Conservation (phyloP, 2,329 filamentous ascomycete species). For the Cladosporium sp. region DNA sequence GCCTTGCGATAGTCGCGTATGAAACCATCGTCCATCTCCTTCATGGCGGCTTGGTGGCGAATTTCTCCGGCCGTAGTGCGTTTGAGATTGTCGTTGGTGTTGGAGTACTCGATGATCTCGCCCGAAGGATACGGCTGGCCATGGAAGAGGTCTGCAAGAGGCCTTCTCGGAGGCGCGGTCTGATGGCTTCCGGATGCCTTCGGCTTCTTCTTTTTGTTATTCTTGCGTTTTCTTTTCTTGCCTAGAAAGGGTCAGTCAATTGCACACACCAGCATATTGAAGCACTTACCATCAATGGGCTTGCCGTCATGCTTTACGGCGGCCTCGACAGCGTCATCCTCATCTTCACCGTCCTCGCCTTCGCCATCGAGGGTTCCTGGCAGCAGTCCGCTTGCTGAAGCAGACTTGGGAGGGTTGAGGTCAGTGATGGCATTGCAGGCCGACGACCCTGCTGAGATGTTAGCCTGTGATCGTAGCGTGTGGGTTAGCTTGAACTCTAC, state of each 20-base stretch:
- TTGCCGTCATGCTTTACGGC: conserved; percentile 19
- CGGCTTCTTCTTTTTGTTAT: conserved; percentile 69
- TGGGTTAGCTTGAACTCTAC: not conserved
- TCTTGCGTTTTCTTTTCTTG: conserved; percentile 27
- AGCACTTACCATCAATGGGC: conserved; percentile 6
- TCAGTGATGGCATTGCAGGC: conserved; percentile 31
- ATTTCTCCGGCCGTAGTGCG: conserved; percentile 85
- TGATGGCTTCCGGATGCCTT: conserved; percentile 71
- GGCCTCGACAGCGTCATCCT: conserved; percentile 17
- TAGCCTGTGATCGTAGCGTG: not conserved
- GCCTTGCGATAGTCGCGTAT: conserved; percentile 78
- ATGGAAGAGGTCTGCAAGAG: conserved; percentile 73
- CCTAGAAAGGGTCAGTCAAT: conserved; percentile 23
- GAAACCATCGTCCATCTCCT: conserved; percentile 79
- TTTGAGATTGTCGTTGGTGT: conserved; percentile 70
- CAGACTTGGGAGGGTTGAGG: conserved; percentile 40
- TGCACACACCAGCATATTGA: not conserved
- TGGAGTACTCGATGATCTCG: conserved; percentile 71
- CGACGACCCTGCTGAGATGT: conserved; percentile 33
- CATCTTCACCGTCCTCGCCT: conserved; percentile 35
- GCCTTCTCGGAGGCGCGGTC: conserved; percentile 74
- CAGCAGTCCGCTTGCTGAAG: conserved; percentile 40
- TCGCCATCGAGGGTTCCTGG: conserved; percentile 37
- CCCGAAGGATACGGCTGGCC: conserved; percentile 73
- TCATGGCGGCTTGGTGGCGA: conserved; percentile 62